Conservation (phyloP, 257 asterid species). For the Solanum dulcamara region DNA sequence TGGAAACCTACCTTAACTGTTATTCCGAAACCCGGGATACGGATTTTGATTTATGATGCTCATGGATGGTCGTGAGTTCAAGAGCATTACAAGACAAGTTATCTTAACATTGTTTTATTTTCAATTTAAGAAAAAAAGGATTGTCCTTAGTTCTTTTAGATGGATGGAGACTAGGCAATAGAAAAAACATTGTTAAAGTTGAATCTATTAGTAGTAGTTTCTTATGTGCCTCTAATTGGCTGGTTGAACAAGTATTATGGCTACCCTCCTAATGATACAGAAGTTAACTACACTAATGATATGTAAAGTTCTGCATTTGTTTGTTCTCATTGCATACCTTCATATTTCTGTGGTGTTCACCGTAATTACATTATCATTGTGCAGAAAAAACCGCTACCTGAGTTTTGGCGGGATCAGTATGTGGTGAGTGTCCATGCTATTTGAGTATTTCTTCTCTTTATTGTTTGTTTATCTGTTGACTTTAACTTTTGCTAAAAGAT, state of each 20-base stretch:
- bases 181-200: neutral
- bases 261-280: neutral
- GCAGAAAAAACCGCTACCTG: constrained; percentile 91
- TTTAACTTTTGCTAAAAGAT: neutral
- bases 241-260: neutral
- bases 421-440: constrained; percentile 46
- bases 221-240: neutral
- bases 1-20: neutral
- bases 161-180: neutral
- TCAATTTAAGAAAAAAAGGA: neutral
- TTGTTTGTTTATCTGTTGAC: neutral
- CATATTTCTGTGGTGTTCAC: constrained; percentile 1
- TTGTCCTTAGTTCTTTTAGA: neutral
- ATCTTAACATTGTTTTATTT: neutral
- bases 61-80: neutral
- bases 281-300: neutral
- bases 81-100: neutral
- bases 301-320: neutral
- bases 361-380: neutral
- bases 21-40: neutral
- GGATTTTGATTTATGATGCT: neutral
- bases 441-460: constrained; percentile 2
- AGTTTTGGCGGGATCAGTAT: constrained; percentile 87
- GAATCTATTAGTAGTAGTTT: neutral
- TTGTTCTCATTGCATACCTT: neutral